Evolutionary conservation across 83 land plant genomes (phyloP).

Genomic region (Isoetes engelmannii): DNA sequence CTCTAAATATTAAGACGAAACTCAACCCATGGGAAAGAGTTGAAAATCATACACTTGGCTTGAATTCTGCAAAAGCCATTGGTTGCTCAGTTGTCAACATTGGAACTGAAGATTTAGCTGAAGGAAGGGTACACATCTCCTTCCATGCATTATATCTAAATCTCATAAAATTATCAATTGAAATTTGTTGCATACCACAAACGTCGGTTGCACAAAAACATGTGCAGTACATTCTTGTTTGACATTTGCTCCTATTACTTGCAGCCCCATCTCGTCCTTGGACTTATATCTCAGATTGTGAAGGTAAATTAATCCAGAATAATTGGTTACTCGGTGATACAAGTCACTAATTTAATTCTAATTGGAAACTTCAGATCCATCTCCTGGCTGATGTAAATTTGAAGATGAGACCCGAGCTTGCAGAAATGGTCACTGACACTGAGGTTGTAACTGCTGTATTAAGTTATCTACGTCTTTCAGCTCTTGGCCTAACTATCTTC

Average conservation of each 20-base stretch:
- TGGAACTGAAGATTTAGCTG: not conserved
- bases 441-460: not conserved
- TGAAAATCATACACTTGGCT: constrained; percentile 1
- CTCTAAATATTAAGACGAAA: not conserved
- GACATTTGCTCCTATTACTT: not conserved
- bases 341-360: too few species aligned
- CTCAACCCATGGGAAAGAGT: not conserved
- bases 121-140: not conserved
- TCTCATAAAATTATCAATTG: not conserved
- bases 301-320: constrained; percentile 1
- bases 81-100: constrained; percentile 6
- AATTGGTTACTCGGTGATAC: too few species aligned
- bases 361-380: not conserved
- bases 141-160: not conserved
- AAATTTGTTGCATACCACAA: not conserved
- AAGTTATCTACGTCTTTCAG: not conserved
- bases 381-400: not conserved
- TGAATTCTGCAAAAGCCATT: constrained; percentile 2
- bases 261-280: constrained; percentile 4
- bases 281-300: not conserved
- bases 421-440: constrained; percentile 3
- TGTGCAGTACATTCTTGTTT: not conserved
- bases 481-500: not conserved
- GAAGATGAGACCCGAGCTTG: constrained; percentile 4
- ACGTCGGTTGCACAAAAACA: not conserved